Evolutionary conservation across 1,284 basidiomycete species (phyloP), one percentile per base, ranked within the genome.

Genomic region (Xerocomus amazonicus): DNA sequence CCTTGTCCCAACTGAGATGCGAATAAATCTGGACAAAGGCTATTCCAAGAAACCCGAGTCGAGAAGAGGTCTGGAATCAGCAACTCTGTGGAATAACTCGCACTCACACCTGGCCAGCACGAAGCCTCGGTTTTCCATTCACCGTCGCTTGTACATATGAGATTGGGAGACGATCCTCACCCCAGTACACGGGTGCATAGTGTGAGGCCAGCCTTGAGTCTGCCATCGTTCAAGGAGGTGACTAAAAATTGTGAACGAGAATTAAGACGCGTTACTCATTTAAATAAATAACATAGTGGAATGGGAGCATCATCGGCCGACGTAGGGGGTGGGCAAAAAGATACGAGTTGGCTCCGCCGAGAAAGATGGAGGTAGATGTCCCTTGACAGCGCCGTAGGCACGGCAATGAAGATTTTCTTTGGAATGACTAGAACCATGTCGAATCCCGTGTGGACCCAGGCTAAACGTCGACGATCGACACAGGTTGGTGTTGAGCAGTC

Each of bases 11-110:
- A 28, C 3, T 4, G 26, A 47, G 31, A 23, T 56, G 47, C 9
- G 45, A 5, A 19, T 32, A 45, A 17, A 42, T 40, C 43, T 54
- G 50, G 12, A 59, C 26, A 23, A 39, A 56, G 10, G 53, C 42
- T 3, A n/a, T 34, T 14, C 52, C 47, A 13, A 53, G 44, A 28
- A 56, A 27, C 48, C 43, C 48, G 16, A 7, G 12, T 19, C 38
- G 12, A 35, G 33, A 13, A 26, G 19, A 12, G 2, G 10, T 4
- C 13, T 33, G 17, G 28, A 27, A 14, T 32, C 3, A n/a, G 6
- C 13, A 16, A 9, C 10, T 9, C 9, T 13, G 7, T 29, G 29
- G 33, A 13, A 28, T 13, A 9, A 4, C n/a, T 13, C n/a, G 17
- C 23, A 12, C 43, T 32, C 35, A 47, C 44, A 32, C 32, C 10